phyloP scores from a whole-genome alignment of 805 yeast genomes.

The Candida koratica region DNA sequence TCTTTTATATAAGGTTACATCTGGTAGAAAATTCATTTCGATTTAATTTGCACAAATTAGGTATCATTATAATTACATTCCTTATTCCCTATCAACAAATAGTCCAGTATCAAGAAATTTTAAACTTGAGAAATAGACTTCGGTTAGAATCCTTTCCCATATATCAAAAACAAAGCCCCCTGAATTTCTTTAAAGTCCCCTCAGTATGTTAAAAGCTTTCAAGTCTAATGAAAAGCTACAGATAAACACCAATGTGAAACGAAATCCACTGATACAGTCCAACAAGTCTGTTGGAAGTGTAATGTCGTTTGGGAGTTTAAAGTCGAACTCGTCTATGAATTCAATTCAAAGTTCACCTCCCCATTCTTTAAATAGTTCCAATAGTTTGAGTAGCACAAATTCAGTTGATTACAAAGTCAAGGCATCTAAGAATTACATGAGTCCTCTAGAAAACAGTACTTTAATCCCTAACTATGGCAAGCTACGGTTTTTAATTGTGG shows the following conservation, averaged over 20 bases:
- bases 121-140: too few relatives aligned
- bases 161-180: too few relatives aligned
- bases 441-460: conserved; percentile 15
- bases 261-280: conserved; percentile 10
- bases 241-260: conserved; percentile 8
- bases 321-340: neutral
- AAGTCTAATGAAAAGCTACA: conserved; percentile 11
- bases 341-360: conserved; percentile 5
- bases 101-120: too few relatives aligned
- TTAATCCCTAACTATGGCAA: conserved; percentile 17
- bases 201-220: conserved; percentile 16
- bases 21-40: neutral
- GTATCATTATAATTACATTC: too few relatives aligned
- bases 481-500: conserved; percentile 30
- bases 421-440: conserved; percentile 9
- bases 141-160: too few relatives aligned
- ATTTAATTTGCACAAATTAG: too few relatives aligned
- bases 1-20: conserved; percentile 2
- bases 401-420: conserved; percentile 13
- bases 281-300: conserved; percentile 9
- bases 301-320: conserved; percentile 6
- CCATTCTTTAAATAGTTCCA: conserved; percentile 9
- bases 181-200: too few relatives aligned
- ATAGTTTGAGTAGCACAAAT: neutral
- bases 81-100: too few relatives aligned